Base-by-base conservation (phyloP, 768 basidiomycete genomes). In the Amanita jacksonii region DNA sequence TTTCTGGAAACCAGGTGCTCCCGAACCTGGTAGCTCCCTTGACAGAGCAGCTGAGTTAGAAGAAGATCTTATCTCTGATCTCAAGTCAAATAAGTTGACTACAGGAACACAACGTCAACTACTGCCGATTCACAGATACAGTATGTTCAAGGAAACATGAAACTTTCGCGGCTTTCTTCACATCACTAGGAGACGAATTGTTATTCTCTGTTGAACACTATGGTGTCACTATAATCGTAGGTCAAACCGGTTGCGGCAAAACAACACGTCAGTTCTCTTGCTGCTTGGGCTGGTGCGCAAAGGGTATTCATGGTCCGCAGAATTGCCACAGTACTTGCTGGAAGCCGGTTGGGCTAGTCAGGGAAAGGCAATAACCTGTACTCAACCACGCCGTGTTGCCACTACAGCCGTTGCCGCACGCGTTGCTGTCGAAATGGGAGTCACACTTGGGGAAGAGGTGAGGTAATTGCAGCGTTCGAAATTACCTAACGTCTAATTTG, bases 201-300 rank as follows among this genome's bases (percentile, higher is more conserved):
- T 62, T 98, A 6, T 85, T 88, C 54, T 81, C 82, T 46, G 63
- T 97, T 19, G 94, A 98, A 64, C 79, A 75, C 42, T 74, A 83
- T 56, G 83, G 84, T 3, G 84, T 92, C 7, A 72, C 82, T 2
- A 88, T 97, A 39, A 81, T 98, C 4, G 86, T 94, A 7, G 94
- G 87, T 7, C 87, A 97, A 55, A 98, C 96, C 0, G 96, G 96
- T 2, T 96, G 88, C 47, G 96, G 96, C 36, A 98, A 99, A 66
- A 94, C 92, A 5, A 99, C 94, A 51, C 94, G 92, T 94, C 51
- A 59, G 85, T 70, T 22, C 10, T 12, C 27, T 23, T 34, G 20
- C 22, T 47, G 32, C 9, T 22, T 19, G 30, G 24, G 7, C 31
- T 34, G 27, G 52, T 34, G 46, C 23, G 35, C 19, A n/a, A 22